Evolutionary conservation across 169 alveolate genomes (phyloP).

Genomic region (Babesia gibsoni): DNA sequence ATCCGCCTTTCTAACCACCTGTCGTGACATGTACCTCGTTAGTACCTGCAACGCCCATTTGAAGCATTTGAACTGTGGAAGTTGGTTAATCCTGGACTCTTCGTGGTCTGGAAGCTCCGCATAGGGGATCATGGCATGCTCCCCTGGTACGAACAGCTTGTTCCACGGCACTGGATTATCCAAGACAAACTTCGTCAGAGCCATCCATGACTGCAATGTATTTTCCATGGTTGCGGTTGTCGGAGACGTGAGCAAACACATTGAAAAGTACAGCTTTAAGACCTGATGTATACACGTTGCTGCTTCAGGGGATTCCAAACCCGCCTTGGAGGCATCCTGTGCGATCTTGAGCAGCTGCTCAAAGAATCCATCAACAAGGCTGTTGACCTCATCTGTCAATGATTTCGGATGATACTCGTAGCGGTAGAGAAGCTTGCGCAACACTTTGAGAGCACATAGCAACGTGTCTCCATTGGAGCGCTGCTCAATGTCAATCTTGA

Average conservation of each 20-base stretch:
- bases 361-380: conserved; percentile 20
- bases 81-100: conserved; percentile 9
- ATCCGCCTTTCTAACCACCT: not conserved
- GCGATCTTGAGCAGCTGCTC: conserved; percentile 51
- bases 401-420: conserved; percentile 54
- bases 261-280: conserved; percentile 52
- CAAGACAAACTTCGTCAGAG: conserved; percentile 27
- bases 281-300: conserved; percentile 58
- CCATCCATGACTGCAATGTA: conserved; percentile 56
- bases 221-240: conserved; percentile 24
- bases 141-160: not conserved
- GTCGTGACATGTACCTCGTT: conserved; percentile 53
- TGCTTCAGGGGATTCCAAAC: conserved; percentile 51
- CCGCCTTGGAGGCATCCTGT: conserved; percentile 57
- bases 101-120: conserved; percentile 48
- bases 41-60: conserved; percentile 61
- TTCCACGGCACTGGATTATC: conserved; percentile 28
- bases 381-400: conserved; percentile 41
- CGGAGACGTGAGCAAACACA: conserved; percentile 55
- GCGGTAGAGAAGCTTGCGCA: conserved; percentile 47
- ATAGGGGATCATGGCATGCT: conserved; percentile 24
- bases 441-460: conserved; percentile 41
- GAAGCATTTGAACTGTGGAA: conserved; percentile 55
- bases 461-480: conserved; percentile 47
- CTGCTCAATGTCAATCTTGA: conserved; percentile 48